Evolutionary conservation across 2,329 filamentous ascomycete species (phyloP).

Genomic region (Metarhizium anisopliae): DNA sequence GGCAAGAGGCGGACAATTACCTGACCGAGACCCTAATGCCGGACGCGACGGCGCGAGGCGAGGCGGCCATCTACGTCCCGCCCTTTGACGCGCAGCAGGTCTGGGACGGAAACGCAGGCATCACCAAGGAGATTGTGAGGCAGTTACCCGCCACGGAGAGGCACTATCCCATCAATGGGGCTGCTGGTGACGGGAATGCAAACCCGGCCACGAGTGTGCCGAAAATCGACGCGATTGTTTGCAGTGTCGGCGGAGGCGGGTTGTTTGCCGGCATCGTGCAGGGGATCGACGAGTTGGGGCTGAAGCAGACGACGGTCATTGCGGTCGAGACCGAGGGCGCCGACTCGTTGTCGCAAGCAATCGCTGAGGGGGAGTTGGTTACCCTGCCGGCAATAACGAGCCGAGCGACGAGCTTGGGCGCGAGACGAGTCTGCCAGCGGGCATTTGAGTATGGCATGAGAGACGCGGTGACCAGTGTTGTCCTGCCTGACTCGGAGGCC

Average conservation of each 20-base stretch:
- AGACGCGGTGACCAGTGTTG: slow-evolving; percentile 16
- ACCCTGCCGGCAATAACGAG: slow-evolving; percentile 62
- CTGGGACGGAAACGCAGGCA: slow-evolving; percentile 53
- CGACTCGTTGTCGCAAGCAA: slow-evolving; percentile 50
- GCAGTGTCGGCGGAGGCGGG: slow-evolving; percentile 71
- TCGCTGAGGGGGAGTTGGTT: slow-evolving; percentile 44
- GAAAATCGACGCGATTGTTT: slow-evolving; percentile 56
- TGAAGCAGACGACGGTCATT: slow-evolving; percentile 39
- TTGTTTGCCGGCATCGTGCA: slow-evolving; percentile 66
- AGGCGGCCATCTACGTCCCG: slow-evolving; percentile 48
- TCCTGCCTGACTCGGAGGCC: slow-evolving; percentile 18
- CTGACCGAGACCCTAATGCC: slow-evolving; percentile 45
- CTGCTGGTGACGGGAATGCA: slow-evolving; percentile 26
- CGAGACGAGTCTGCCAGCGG: slow-evolving; percentile 50
- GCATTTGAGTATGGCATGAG: slow-evolving; percentile 23
- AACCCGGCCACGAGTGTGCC: not conserved
- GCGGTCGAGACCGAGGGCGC: slow-evolving; percentile 68
- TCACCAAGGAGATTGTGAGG: slow-evolving; percentile 38
- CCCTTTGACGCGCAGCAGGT: slow-evolving; percentile 59
- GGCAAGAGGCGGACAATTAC: slow-evolving; percentile 60
- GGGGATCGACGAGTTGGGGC: slow-evolving; percentile 36
- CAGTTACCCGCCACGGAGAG: slow-evolving; percentile 22
- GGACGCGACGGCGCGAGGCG: slow-evolving; percentile 17
- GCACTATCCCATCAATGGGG: slow-evolving; percentile 41
- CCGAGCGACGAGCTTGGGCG: slow-evolving; percentile 62